These are phyloP conservation scores for Knoxia roxburghii DNA, from an alignment of 257 asterid genomes.

Conservation along the genomic window DNA sequence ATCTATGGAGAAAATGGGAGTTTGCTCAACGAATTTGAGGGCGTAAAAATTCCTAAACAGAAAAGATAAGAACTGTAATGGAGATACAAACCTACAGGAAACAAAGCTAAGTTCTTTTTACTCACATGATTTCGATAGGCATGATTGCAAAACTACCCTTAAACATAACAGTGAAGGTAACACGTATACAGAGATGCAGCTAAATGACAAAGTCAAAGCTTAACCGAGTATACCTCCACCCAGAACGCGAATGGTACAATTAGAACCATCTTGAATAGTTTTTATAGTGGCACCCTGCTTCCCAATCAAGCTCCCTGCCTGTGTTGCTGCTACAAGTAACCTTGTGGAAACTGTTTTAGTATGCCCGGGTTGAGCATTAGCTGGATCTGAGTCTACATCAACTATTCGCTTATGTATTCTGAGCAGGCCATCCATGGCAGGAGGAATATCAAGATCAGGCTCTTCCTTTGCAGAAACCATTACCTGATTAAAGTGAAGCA, in stretches of 20 bases:
- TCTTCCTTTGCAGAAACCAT: slow-evolving; percentile 86
- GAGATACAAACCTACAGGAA: not conserved
- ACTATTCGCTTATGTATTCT: slow-evolving; percentile 69
- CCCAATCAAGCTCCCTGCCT: slow-evolving; percentile 91
- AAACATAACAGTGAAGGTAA: not conserved
- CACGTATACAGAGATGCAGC: not conserved
- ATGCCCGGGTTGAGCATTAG: slow-evolving; percentile 38
- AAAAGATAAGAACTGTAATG: not conserved
- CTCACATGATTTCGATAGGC: not conserved
- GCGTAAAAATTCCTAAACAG: not conserved
- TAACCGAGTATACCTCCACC: slow-evolving; percentile 54
- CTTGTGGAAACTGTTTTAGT: slow-evolving; percentile 57
- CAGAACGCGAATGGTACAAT: slow-evolving; percentile 71
- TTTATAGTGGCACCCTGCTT: slow-evolving; percentile 95
- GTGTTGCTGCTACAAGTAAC: slow-evolving; percentile 85
- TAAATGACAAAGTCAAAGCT: not conserved
- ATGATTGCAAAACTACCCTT: not conserved
- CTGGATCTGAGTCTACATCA: slow-evolving; percentile 53
- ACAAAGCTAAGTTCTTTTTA: not conserved
- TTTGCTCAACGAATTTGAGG: no score
- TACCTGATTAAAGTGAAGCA: slow-evolving; percentile 38
- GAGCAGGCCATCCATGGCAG: slow-evolving; percentile 86
- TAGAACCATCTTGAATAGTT: slow-evolving; percentile 74
- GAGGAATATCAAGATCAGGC: slow-evolving; percentile 66
- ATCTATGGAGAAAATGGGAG: not conserved